Evolutionary conservation across 495 filamentous ascomycete genomes (phyloP), one percentile per base, ranked within the genome.

Genomic region (Penicillium cinerascens): DNA sequence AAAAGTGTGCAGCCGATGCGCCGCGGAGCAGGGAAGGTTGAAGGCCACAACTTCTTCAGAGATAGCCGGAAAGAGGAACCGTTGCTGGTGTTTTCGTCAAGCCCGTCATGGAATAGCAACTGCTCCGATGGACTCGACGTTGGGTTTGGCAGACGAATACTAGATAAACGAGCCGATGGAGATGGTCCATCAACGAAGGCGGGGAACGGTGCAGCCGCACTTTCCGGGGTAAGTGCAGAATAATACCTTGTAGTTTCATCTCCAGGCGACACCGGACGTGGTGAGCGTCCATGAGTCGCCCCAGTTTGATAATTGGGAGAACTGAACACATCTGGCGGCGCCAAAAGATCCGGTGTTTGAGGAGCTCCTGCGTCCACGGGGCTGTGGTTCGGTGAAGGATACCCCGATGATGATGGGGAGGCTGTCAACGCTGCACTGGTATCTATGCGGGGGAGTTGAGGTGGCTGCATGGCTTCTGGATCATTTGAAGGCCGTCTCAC

Each of bases 1-100:
- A 97, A 99, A 3, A 97, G 72, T 1, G 89, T 93, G 15, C 78
- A 78, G 4, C 80, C 63, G 21, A 97, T 70, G n/a, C 84, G 67
- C 37, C 85, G 75, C 2, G 88, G 88, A 10, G 87, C 70, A 6
- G 89, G 85, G 2, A 92, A 69, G n/a, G 86, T 26, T 18, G 66
- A 73, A 63, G 87, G 88, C 89, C 89, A 95, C 84, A 87, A 89
- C 15, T 63, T 72, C 36, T 81, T 66, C 35, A 55, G 40, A 9
- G 16, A 41, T 4, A 29, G 49, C 11, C 42, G 40, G 26, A 55
- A 54, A 15, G 51, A 44, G 23, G 36, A 21, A 16, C 47, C 49
- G 8, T 59, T 61, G 44, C 53, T 52, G 13, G 22, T 47, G 23
- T 62, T 44, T 16, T 59, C 60, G 44, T 59, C 61, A 23, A 58